phyloP scores from a whole-genome alignment of 305 asterid genomes.

The Plantago rigida region DNA sequence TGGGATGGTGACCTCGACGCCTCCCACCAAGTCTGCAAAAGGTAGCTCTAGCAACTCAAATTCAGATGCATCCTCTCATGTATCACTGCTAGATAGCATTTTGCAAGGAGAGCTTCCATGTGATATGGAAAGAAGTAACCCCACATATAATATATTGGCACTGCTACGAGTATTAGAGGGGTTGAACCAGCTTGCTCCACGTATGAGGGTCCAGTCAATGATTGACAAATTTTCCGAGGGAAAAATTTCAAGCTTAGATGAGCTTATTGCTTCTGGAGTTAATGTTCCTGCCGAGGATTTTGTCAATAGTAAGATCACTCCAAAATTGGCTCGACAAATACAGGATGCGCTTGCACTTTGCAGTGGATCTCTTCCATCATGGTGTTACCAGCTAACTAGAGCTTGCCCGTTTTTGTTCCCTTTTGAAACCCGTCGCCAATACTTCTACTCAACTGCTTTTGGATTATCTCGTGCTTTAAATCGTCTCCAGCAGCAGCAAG shows the following conservation, averaged over 20 bases:
- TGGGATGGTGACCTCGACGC: constrained; percentile 36
- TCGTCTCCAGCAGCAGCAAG: constrained; percentile 98
- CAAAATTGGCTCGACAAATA: constrained; percentile 84
- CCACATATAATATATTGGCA: constrained; percentile 79
- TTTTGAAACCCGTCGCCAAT: constrained; percentile 90
- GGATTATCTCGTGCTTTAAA: constrained; percentile 87
- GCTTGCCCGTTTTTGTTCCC: constrained; percentile 97
- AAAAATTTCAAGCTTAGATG: constrained; percentile 46
- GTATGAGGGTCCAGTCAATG: constrained; percentile 51
- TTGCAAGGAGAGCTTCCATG: constrained; percentile 90
- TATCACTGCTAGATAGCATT: constrained; percentile 82
- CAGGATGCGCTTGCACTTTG: constrained; percentile 97
- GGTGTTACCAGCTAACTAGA: constrained; percentile 96
- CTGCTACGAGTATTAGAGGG: constrained; percentile 86
- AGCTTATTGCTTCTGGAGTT: constrained; percentile 37
- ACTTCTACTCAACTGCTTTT: constrained; percentile 95
- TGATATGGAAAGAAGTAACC: constrained; percentile 78
- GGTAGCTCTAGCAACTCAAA: constrained; percentile 41
- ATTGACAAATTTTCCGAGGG: constrained; percentile 75
- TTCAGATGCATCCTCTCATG: constrained; percentile 32
- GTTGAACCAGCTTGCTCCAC: constrained; percentile 86
- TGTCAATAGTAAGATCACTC: constrained; percentile 75
- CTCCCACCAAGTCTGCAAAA: constrained; percentile 54
- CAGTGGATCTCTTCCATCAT: constrained; percentile 91
- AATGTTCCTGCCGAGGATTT: constrained; percentile 62